Percentiles rank a stretch among this genome's conserved stretches.
These are phyloP conservation scores for Suillus subalutaceus DNA, from an alignment of 768 basidiomycete genomes.

Conservation along the genomic window DNA sequence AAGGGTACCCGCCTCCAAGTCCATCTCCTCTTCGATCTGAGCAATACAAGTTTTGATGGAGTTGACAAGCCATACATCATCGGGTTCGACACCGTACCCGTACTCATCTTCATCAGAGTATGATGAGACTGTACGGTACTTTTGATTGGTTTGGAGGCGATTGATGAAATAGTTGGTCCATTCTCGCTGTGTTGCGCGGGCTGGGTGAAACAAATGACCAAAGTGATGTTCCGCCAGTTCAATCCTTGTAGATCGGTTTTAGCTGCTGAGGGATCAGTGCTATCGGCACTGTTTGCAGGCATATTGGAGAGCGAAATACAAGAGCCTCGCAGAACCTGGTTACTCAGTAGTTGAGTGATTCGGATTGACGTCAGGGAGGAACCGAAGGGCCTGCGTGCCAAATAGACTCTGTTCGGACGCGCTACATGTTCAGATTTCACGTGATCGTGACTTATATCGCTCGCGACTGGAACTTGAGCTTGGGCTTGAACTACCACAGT, in stretches of 20 bases:
- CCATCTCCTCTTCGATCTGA: conserved; percentile 1
- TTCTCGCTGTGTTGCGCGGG: background rate
- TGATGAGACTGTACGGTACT: background rate
- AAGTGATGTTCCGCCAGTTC: conserved; percentile 11
- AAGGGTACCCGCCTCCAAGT: background rate
- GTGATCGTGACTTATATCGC: background rate
- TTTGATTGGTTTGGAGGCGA: conserved; percentile 1
- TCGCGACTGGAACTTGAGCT: background rate
- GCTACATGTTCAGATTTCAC: background rate
- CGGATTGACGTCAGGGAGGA: background rate
- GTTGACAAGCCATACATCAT: background rate
- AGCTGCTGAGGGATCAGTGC: background rate
- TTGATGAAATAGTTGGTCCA: conserved; percentile 12
- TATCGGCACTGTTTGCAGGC: background rate
- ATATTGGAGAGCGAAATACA: background rate
- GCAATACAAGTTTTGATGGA: background rate
- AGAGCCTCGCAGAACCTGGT: background rate
- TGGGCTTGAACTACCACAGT: background rate
- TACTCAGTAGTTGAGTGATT: background rate
- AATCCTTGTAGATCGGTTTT: background rate
- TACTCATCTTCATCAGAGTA: background rate
- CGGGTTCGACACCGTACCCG: background rate
- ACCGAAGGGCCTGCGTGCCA: background rate
- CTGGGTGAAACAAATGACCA: conserved; percentile 11
- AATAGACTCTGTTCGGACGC: background rate